Base-by-base conservation (phyloP, 2,329 filamentous ascomycete genomes). In the Knufia fluminis region DNA sequence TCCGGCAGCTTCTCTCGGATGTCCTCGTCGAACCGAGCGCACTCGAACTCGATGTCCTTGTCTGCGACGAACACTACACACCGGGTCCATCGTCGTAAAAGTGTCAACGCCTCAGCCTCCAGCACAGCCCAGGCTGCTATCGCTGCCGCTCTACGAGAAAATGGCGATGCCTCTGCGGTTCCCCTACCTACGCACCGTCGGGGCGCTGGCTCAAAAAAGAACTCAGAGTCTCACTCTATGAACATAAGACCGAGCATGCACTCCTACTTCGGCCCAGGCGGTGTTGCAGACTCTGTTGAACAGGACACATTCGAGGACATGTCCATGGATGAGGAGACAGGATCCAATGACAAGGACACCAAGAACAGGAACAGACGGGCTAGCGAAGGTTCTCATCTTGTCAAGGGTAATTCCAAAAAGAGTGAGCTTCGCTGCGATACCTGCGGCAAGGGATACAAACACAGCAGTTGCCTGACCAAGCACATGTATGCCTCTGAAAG, bases 401-500 rank as follows among this genome's bases (percentile, higher is more conserved):
- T 77, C 61, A 94, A 92, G 70, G 83, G 85, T 60, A 86, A 91
- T 62, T 77, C 79, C 59, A 83, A 81, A 73, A 90, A 88, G 72
- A 81, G 83, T 63, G 91, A 97, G 68, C 80, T 98, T 66, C 88
- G 86, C 70, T 98, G 92, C 75, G 88, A 95, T 67, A 91, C 90
- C 71, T 98, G 92, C 76, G 91, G 91, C 70, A 98, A 98, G 79
- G 89, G 89, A 72, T 98, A 98, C 81, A 98, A 98, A 82, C 92
- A 98, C 79, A 94, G 90, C 82, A 97, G 92, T 76, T 98, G 92
- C 82, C 82, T 98, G 77, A 94, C 87, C 68, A 98, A 97, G 81
- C 92, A 98, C 83, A 85, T 96, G 92, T 97, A 83, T 80, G 92
- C 95, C 77, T 22, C 22, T 20, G 24, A 28, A 4, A 16, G 28